Evolutionary conservation across 2,329 filamentous ascomycete genomes (phyloP).

Genomic region (Cytospora piceae): DNA sequence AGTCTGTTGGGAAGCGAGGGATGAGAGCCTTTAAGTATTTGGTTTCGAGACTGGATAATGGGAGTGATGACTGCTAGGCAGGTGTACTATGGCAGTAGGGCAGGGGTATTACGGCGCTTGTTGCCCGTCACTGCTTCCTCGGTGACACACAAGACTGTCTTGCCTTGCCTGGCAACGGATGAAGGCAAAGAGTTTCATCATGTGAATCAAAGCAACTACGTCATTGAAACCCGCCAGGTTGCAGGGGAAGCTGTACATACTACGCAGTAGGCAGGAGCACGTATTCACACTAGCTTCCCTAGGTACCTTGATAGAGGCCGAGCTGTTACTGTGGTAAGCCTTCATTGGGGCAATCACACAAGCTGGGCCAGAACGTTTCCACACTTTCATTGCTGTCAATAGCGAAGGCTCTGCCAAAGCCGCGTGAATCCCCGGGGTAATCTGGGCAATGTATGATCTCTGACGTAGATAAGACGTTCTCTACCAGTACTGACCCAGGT

Average conservation of each 20-base stretch:
- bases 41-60: not conserved
- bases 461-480: slow-evolving; percentile 23
- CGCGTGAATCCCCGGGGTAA: not conserved
- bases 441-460: slow-evolving; percentile 4
- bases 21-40: slow-evolving; percentile 22
- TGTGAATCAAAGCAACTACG: slow-evolving; percentile 23
- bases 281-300: not conserved
- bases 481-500: not conserved
- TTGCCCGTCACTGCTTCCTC: not conserved
- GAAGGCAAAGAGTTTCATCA: slow-evolving; percentile 18
- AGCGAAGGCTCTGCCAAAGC: not conserved
- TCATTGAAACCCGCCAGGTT: slow-evolving; percentile 12
- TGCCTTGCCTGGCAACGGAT: slow-evolving; percentile 6
- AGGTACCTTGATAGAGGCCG: slow-evolving; percentile 3
- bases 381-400: not conserved
- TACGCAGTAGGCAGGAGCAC: slow-evolving; percentile 12
- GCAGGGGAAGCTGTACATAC: slow-evolving; percentile 1
- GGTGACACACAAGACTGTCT: not conserved
- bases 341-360: slow-evolving; percentile 6
- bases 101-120: not conserved
- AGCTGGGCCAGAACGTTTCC: slow-evolving; percentile 11
- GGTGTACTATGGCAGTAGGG: not conserved
- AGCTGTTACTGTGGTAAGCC: slow-evolving; percentile 5
- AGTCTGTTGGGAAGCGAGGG: not conserved
- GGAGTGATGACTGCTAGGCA: slow-evolving; percentile 3